These are phyloP conservation scores for Saccharum hybrid DNA, from an alignment of 202 grass and related monocot genomes.

Conservation along the genomic window DNA sequence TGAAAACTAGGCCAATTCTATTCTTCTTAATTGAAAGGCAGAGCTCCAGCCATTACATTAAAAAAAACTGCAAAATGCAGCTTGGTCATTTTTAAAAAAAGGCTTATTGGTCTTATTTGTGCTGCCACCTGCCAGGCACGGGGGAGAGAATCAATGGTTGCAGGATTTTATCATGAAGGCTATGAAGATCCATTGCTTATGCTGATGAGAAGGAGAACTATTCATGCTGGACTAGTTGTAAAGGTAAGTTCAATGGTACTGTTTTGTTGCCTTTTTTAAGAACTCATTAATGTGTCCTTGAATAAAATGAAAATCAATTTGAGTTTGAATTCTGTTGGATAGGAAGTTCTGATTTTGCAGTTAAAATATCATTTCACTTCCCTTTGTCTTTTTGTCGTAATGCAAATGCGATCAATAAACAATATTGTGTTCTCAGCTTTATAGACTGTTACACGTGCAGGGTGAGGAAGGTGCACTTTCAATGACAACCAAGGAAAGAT, in stretches of 20 bases:
- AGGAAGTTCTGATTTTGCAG: slow-evolving; percentile 7
- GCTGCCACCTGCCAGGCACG: slow-evolving; percentile 50
- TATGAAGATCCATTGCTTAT: slow-evolving; percentile 96
- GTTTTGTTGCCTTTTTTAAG: background rate
- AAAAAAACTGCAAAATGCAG: background rate
- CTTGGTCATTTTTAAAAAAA: slow-evolving; percentile 16
- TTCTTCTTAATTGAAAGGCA: too few relatives aligned
- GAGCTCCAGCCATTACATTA: too few relatives aligned
- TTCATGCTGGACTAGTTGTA: slow-evolving; percentile 90
- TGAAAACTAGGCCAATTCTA: too few relatives aligned
- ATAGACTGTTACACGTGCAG: slow-evolving; percentile 41
- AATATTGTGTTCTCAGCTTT: background rate
- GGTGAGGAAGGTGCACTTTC: slow-evolving; percentile 97
- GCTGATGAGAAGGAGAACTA: slow-evolving; percentile 97
- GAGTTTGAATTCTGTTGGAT: slow-evolving; percentile 14
- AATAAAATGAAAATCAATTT: slow-evolving; percentile 11
- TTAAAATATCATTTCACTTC: background rate
- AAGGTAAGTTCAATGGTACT: slow-evolving; percentile 52
- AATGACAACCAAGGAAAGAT: slow-evolving; percentile 87
- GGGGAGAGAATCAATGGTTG: slow-evolving; percentile 86
- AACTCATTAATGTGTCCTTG: background rate
- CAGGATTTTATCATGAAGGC: slow-evolving; percentile 90
- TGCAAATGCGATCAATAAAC: background rate
- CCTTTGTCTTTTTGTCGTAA: background rate
- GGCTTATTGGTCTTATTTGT: slow-evolving; percentile 31